Evolutionary conservation across 2,329 filamentous ascomycete species (phyloP).

Genomic region (Chaetomium olivaceum): DNA sequence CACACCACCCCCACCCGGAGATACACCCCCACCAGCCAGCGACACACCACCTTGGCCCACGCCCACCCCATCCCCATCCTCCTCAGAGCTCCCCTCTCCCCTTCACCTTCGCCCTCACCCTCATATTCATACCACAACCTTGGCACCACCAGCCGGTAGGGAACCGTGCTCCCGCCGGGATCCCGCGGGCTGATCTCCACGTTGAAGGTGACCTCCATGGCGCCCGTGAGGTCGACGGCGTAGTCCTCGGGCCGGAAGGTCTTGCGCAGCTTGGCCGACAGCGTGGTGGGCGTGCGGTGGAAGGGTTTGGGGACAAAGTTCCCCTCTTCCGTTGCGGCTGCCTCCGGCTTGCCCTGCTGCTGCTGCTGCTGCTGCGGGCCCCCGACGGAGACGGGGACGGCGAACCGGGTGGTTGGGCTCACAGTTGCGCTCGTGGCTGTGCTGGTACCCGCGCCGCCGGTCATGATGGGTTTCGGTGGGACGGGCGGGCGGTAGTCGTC

Average conservation of each 20-base stretch:
- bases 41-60: no score
- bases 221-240: constrained; percentile 75
- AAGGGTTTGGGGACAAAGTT: constrained; percentile 47
- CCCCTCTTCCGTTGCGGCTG: background rate
- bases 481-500: background rate
- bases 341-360: background rate
- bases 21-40: no score
- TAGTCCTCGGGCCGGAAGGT: constrained; percentile 41
- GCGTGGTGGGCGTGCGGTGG: constrained; percentile 68
- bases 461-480: constrained; percentile 12
- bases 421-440: no score
- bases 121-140: constrained; percentile 64
- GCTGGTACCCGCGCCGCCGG: background rate
- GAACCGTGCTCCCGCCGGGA: constrained; percentile 81
- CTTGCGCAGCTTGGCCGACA: constrained; percentile 62
- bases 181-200: constrained; percentile 85
- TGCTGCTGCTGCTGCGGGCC: constrained; percentile 3
- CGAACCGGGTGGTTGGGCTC: background rate
- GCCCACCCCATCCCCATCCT: constrained; percentile 19
- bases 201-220: constrained; percentile 84
- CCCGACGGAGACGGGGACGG: no score
- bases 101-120: constrained; percentile 37
- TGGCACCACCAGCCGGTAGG: constrained; percentile 85
- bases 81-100: background rate
- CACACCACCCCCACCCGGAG: no score